Conservation (phyloP, 2,329 filamentous ascomycete genomes). For the Colletotrichum chrysophilum region DNA sequence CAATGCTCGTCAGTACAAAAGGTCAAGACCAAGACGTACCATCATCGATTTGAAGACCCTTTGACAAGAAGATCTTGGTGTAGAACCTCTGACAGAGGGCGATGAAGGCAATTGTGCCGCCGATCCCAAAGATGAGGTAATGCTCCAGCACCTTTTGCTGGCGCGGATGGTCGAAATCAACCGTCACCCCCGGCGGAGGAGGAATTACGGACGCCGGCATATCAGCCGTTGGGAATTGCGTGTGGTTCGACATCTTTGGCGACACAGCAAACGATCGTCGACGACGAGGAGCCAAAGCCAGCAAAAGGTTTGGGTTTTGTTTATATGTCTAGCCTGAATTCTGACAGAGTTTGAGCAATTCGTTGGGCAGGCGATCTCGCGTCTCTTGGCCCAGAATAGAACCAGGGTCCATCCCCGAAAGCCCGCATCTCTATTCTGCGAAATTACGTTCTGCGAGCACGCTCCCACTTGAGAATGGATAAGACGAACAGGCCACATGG, state of each 20-base stretch:
- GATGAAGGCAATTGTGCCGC: slow-evolving; percentile 21
- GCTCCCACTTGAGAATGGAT: neutral
- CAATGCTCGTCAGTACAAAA: neutral
- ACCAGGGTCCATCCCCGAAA: neutral
- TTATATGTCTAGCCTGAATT: neutral
- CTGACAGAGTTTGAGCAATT: neutral
- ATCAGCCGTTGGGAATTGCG: neutral
- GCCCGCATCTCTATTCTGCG: neutral
- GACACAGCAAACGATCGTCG: neutral
- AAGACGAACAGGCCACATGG: neutral
- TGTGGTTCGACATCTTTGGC: neutral
- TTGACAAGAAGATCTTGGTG: slow-evolving; percentile 31
- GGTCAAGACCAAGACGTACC: neutral
- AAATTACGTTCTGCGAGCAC: neutral
- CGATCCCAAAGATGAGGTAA: slow-evolving; percentile 26
- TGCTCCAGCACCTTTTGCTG: slow-evolving; percentile 24
- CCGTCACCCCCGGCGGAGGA: neutral
- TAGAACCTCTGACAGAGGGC: slow-evolving; percentile 26
- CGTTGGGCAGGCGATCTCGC: neutral
- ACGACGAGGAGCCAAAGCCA: neutral
- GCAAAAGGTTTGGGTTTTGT: neutral
- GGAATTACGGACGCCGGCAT: neutral
- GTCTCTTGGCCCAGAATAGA: neutral
- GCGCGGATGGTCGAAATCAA: slow-evolving; percentile 21
- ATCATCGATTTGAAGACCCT: slow-evolving; percentile 27